Percentiles rank a stretch among this genome's conserved stretches.
phyloP scores from a whole-genome alignment of 1,139 yeast genomes.

The Yamadazyma dushanensis region DNA sequence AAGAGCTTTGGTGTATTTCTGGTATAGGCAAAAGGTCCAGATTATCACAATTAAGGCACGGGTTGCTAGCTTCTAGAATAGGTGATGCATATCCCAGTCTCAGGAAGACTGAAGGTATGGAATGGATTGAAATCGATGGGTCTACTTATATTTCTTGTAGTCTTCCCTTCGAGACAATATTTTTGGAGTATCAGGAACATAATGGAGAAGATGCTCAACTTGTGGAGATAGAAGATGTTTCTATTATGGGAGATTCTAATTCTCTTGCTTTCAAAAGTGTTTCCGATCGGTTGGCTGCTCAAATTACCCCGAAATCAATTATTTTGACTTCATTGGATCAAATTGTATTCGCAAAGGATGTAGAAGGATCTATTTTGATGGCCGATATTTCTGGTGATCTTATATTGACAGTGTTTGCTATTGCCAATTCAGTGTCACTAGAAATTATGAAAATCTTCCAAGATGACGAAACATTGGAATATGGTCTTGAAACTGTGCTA shows the following conservation, averaged over 20 bases:
- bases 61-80: constrained; percentile 31
- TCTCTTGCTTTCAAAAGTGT: constrained; percentile 11
- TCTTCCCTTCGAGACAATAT: constrained; percentile 37
- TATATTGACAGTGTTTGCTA: constrained; percentile 14
- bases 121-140: constrained; percentile 17
- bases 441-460: constrained; percentile 3
- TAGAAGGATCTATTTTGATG: constrained; percentile 16
- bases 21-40: constrained; percentile 42
- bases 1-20: constrained; percentile 50
- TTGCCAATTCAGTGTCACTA: background rate
- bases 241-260: constrained; percentile 9
- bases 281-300: constrained; percentile 16
- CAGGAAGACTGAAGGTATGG: constrained; percentile 26
- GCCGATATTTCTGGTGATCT: constrained; percentile 16
- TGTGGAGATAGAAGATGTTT: constrained; percentile 27
- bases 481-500: constrained; percentile 5
- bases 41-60: constrained; percentile 39
- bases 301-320: constrained; percentile 29
- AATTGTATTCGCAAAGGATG: constrained; percentile 6
- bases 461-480: background rate
- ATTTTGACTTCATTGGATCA: constrained; percentile 23
- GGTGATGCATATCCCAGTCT: constrained; percentile 30
- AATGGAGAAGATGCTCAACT: constrained; percentile 13
- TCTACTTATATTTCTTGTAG: constrained; percentile 33
- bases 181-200: constrained; percentile 29